phyloP scores from a whole-genome alignment of 1,284 basidiomycete species.

The Rhodotorula mucilaginosa region DNA sequence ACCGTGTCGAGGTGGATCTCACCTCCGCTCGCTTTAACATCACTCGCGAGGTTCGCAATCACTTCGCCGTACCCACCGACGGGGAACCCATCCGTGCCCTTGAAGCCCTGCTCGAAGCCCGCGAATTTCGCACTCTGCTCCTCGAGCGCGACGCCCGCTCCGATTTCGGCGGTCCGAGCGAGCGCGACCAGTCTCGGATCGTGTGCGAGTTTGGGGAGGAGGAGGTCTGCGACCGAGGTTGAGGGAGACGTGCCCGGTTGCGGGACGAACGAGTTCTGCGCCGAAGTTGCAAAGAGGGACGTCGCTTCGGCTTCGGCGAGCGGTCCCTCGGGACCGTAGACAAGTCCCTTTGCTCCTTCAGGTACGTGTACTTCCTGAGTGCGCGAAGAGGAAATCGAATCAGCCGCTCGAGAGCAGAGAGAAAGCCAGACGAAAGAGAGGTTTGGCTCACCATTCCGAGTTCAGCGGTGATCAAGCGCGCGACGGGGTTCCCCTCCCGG shows the following conservation, averaged over 20 bases:
- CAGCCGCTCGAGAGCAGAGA: not conserved
- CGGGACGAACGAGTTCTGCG: conserved; percentile 19
- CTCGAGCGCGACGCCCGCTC: conserved; percentile 53
- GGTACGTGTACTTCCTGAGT: conserved; percentile 30
- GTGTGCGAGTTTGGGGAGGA: conserved; percentile 13
- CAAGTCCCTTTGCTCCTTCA: conserved; percentile 17
- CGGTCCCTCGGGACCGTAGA: conserved; percentile 19
- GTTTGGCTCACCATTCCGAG: not conserved
- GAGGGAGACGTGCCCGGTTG: not conserved
- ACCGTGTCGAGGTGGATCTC: conserved; percentile 47
- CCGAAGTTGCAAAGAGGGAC: conserved; percentile 20
- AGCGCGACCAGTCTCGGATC: conserved; percentile 42
- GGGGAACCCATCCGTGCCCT: conserved; percentile 54
- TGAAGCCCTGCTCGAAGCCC: conserved; percentile 50
- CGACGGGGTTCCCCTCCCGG: conserved; percentile 16
- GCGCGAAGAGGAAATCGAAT: not conserved
- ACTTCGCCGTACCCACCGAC: conserved; percentile 53
- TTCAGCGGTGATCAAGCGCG: not conserved
- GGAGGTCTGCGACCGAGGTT: conserved; percentile 28
- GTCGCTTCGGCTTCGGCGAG: conserved; percentile 23
- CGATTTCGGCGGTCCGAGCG: conserved; percentile 54
- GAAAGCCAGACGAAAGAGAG: not conserved
- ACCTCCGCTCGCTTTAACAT: conserved; percentile 48
- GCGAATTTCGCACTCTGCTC: conserved; percentile 49
- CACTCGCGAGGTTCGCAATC: conserved; percentile 48